A percentile compares a stretch with the other conserved stretches of the same genome.
These are phyloP conservation scores for Trichocladium antarcticum DNA, from an alignment of 495 filamentous ascomycete genomes.

Conservation along the genomic window DNA sequence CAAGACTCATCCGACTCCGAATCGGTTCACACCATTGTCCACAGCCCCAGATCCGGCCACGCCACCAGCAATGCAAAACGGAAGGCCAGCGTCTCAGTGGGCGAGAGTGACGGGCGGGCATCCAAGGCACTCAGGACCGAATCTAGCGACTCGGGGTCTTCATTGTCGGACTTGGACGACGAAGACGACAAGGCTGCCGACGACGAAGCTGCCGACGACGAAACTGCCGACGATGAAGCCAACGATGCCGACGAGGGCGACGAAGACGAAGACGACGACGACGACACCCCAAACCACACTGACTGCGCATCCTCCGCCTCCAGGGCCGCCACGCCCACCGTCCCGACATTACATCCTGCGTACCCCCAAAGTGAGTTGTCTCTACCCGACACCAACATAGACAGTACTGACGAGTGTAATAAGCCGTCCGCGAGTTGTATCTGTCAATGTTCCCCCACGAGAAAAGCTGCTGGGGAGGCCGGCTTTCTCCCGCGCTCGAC, in stretches of 20 bases:
- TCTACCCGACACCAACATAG: neutral
- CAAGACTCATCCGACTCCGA: neutral
- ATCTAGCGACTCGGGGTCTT: neutral
- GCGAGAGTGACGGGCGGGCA: neutral
- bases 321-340: too few relatives aligned
- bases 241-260: too few relatives aligned
- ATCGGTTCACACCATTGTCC: neutral
- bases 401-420: neutral
- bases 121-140: neutral
- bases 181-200: neutral
- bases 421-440: conserved; percentile 3
- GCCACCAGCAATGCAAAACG: neutral
- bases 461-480: neutral
- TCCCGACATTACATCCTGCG: neutral
- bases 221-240: neutral
- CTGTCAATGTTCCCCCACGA: neutral
- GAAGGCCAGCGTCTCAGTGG: neutral
- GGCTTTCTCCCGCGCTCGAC: neutral
- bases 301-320: too few relatives aligned
- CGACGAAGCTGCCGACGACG: neutral
- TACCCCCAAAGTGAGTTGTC: neutral
- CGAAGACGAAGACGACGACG: neutral
- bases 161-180: neutral
- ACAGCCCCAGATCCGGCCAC: neutral
- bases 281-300: neutral